These are phyloP conservation scores for Babesia bovis DNA, from an alignment of 169 alveolate species.

Conservation along the genomic window DNA sequence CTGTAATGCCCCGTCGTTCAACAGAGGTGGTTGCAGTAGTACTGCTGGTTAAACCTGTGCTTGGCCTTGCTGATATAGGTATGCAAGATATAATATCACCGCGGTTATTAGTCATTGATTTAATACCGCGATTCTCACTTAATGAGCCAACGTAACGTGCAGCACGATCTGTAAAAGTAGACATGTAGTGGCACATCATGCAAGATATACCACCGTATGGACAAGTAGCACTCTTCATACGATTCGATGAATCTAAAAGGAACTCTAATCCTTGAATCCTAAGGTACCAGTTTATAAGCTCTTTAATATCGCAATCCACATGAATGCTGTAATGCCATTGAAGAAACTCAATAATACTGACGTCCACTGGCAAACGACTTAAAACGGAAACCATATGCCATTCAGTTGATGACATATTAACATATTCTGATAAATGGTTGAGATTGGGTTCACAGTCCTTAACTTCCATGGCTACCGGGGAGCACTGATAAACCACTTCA, in stretches of 20 bases:
- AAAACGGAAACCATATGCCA: background rate
- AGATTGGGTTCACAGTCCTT: background rate
- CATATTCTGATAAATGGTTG: background rate
- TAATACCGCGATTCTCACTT: constrained; percentile 4
- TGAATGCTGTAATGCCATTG: constrained; percentile 18
- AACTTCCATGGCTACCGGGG: constrained; percentile 16
- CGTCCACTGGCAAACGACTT: constrained; percentile 17
- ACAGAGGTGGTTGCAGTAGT: background rate
- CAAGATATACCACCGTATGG: constrained; percentile 42
- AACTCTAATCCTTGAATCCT: background rate
- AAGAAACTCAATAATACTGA: constrained; percentile 10
- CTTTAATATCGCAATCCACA: background rate
- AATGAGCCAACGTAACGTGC: background rate
- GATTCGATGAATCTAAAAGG: background rate
- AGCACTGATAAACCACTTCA: constrained; percentile 8
- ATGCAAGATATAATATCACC: constrained; percentile 45
- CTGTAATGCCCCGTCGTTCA: constrained; percentile 1
- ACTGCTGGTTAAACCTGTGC: background rate
- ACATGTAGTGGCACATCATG: constrained; percentile 19
- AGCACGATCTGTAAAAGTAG: constrained; percentile 5
- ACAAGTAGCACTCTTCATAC: constrained; percentile 1
- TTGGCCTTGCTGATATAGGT: constrained; percentile 54
- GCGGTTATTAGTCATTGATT: constrained; percentile 31
- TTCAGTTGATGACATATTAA: background rate
- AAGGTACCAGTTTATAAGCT: constrained; percentile 10